Conservation (phyloP, 352 stramenopile genomes). For the Globisporangium megalacanthum region DNA sequence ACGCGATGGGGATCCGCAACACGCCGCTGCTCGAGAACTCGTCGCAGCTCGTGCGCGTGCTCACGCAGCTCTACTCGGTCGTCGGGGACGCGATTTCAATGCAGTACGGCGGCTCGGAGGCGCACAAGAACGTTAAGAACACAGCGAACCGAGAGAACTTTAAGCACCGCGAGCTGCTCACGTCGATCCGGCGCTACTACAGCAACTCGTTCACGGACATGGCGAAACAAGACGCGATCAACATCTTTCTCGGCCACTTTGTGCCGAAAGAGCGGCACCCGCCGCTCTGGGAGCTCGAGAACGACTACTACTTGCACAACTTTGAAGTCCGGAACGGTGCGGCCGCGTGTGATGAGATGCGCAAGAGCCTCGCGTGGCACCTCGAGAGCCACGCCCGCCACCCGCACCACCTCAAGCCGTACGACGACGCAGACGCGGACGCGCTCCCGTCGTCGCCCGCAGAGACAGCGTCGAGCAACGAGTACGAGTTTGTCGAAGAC, state of each 20-base stretch:
- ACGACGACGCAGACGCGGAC: conserved; percentile 6
- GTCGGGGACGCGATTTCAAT: conserved; percentile 98
- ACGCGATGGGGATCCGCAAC: conserved; percentile 95
- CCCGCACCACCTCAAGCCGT: conserved; percentile 20
- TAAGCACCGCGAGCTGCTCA: conserved; percentile 97
- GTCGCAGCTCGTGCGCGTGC: conserved; percentile 92
- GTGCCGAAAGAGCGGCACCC: conserved; percentile 58
- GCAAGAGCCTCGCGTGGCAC: conserved; percentile 54
- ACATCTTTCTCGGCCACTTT: conserved; percentile 97
- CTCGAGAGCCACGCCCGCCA: conserved; percentile 45
- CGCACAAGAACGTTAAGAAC: conserved; percentile 98
- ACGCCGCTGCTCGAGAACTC: conserved; percentile 75
- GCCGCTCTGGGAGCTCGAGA: conserved; percentile 81
- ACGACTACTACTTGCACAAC: conserved; percentile 91
- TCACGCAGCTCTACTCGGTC: conserved; percentile 98
- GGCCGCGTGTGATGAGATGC: conserved; percentile 53
- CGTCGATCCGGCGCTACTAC: conserved; percentile 98
- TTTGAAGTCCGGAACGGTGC: conserved; percentile 77
- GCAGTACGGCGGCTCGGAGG: conserved; percentile 99
- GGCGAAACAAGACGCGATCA: conserved; percentile 99
- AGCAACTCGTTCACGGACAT: conserved; percentile 99
- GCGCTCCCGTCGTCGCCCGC: conserved; percentile 1
- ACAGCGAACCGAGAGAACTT: conserved; percentile 77
- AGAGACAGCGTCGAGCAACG: conserved; percentile 16
- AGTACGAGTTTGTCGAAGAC: conserved; percentile 20